phyloP scores from a whole-genome alignment of 306 rosid genomes.

The Mimosa bimucronata region DNA sequence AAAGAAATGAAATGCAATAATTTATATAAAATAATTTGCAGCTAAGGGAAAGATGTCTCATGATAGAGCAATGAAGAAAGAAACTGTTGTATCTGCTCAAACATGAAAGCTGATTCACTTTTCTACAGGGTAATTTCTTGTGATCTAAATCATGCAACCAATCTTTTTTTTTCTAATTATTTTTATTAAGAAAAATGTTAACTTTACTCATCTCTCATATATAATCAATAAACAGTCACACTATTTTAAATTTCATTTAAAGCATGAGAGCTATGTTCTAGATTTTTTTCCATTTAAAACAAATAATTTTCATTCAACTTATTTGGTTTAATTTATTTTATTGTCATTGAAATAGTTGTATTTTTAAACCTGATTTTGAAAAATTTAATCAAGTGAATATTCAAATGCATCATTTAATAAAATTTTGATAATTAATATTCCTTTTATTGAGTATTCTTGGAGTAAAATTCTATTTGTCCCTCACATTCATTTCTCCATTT shows the following conservation, averaged over 20 bases:
- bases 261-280: background rate
- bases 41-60: constrained; percentile 47
- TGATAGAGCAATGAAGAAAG: constrained; percentile 49
- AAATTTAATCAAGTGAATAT: background rate
- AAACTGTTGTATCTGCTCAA: constrained; percentile 75
- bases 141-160: background rate
- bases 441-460: background rate
- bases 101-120: constrained; percentile 69
- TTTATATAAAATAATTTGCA: constrained; percentile 35
- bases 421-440: background rate
- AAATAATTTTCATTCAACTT: background rate
- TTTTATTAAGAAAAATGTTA: background rate
- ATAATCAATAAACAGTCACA: background rate
- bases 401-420: background rate
- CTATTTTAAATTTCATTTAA: too few species aligned
- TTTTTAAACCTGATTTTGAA: background rate
- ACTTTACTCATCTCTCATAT: background rate
- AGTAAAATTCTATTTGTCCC: background rate
- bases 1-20: background rate
- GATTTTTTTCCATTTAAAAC: too few species aligned
- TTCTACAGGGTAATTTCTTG: constrained; percentile 70
- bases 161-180: background rate
- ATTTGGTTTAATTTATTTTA: background rate
- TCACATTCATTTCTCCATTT: background rate
- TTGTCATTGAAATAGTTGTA: background rate